Evolutionary conservation across 1,139 yeast species (phyloP), one percentile per base, ranked within the genome.

Genomic region (Blastobotrys buckinghamii): DNA sequence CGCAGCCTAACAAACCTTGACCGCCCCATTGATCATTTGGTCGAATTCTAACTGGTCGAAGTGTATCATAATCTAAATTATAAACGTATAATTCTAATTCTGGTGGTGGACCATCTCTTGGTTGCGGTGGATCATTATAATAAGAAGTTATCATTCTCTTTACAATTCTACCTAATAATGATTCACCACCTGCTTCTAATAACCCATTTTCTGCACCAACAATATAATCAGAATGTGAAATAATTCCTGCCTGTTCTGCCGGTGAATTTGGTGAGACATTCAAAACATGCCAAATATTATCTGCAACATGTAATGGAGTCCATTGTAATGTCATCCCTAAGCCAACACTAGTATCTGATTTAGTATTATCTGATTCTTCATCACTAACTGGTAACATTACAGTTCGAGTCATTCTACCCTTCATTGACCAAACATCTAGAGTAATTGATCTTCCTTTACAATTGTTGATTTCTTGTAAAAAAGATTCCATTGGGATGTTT

Each of bases 171-270:
- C 89, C 82, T 48, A 90, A 70, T 35, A 88, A 69, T 26, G 84
- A 80, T 65, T 90, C 96, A 2, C 97, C 97, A 15, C 97, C 96
- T 6, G 82, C 78, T 9, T 86, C 81, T 51, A 90, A 72, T 38
- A 87, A 69, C 0, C 95, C 95, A 49, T 82, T 81, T 56, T 89
- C 95, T 49, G 95, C 88, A 5, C 95, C 97, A 45, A 92, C 81
- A 50, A 92, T 84, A 62, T 86, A 92, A 64, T 92, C 98, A 1
- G 92, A 81, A 59, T 83, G 83, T 0, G 96, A 90, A 37, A 87
- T 74, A 39, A 92, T 75, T 26, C 94, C 96, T 0, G 96, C 89
- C 45, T 70, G 70, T 57, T 84, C 86, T 0, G 97, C 97, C 0
- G 97, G 97, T 0, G 95, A 85, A 49, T 80, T 78, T 16, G 77